phyloP scores from a whole-genome alignment of 1,284 basidiomycete species.

The Sanguinoderma infundibulare region DNA sequence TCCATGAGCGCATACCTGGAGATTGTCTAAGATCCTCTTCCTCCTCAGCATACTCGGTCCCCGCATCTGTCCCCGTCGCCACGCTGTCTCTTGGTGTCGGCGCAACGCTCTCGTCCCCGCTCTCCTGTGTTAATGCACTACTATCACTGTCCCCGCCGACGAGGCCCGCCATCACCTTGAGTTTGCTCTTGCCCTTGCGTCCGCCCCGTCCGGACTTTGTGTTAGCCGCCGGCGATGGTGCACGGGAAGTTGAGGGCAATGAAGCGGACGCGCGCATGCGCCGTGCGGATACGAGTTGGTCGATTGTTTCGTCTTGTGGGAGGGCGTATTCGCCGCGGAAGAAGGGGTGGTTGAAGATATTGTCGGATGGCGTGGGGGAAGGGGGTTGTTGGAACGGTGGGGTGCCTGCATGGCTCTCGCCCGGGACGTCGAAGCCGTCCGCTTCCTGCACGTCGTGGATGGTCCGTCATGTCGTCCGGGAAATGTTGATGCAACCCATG shows the following conservation, averaged over 20 bases:
- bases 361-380: slow-evolving; percentile 68
- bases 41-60: slow-evolving; percentile 67
- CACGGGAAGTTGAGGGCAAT: slow-evolving; percentile 45
- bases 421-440: slow-evolving; percentile 61
- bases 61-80: slow-evolving; percentile 70
- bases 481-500: neutral
- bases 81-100: slow-evolving; percentile 64
- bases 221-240: slow-evolving; percentile 48
- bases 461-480: neutral
- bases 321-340: slow-evolving; percentile 71
- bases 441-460: slow-evolving; percentile 47
- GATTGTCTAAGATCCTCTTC: slow-evolving; percentile 57
- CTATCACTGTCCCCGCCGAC: slow-evolving; percentile 80
- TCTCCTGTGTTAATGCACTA: slow-evolving; percentile 79
- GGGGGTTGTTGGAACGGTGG: slow-evolving; percentile 53
- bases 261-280: slow-evolving; percentile 67
- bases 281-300: slow-evolving; percentile 59
- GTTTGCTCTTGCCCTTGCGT: slow-evolving; percentile 33
- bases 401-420: slow-evolving; percentile 42
- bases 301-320: slow-evolving; percentile 61
- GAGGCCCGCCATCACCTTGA: slow-evolving; percentile 62
- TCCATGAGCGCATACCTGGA: slow-evolving; percentile 47
- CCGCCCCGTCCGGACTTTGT: slow-evolving; percentile 40
- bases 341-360: slow-evolving; percentile 68
- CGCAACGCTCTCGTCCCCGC: slow-evolving; percentile 65